Conservation (phyloP, 1,139 yeast species). For the Lodderomyces orthopsilosis region DNA sequence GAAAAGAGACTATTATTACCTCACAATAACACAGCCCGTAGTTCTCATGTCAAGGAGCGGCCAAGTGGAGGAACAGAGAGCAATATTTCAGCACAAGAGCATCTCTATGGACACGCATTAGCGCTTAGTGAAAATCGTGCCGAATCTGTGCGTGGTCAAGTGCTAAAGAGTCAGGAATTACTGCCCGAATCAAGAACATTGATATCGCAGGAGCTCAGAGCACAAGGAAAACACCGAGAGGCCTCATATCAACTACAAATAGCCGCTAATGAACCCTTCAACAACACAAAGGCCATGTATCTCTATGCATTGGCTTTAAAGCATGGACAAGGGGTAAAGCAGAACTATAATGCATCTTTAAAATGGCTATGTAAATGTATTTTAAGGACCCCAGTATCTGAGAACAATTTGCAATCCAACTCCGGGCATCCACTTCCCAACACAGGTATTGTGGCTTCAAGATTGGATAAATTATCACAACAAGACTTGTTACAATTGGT, state of each 20-base stretch:
- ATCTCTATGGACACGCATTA: neutral
- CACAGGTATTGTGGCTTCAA: conserved; percentile 16
- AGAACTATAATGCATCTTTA: conserved; percentile 55
- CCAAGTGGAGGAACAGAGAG: no score
- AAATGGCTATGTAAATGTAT: conserved; percentile 56
- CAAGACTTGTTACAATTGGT: conserved; percentile 32
- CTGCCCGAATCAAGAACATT: conserved; percentile 44
- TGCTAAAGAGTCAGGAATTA: conserved; percentile 5
- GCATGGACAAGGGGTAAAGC: conserved; percentile 68
- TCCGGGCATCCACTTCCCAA: neutral
- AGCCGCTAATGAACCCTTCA: conserved; percentile 58
- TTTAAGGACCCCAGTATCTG: conserved; percentile 15
- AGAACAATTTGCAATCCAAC: neutral
- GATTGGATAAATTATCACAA: conserved; percentile 27
- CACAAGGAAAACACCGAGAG: conserved; percentile 61
- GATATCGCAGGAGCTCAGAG: conserved; percentile 53
- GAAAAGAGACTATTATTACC: neutral
- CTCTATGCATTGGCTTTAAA: conserved; percentile 68
- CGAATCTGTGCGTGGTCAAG: conserved; percentile 6
- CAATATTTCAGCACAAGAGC: no score
- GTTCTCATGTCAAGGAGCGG: neutral
- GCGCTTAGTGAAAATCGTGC: neutral
- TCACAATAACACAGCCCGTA: neutral
- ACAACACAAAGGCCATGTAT: conserved; percentile 61
- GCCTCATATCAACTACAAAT: conserved; percentile 67